Evolutionary conservation across 441 rosid species (phyloP), one percentile per base, ranked within the genome.

Genomic region (Erysimum cheiri): DNA sequence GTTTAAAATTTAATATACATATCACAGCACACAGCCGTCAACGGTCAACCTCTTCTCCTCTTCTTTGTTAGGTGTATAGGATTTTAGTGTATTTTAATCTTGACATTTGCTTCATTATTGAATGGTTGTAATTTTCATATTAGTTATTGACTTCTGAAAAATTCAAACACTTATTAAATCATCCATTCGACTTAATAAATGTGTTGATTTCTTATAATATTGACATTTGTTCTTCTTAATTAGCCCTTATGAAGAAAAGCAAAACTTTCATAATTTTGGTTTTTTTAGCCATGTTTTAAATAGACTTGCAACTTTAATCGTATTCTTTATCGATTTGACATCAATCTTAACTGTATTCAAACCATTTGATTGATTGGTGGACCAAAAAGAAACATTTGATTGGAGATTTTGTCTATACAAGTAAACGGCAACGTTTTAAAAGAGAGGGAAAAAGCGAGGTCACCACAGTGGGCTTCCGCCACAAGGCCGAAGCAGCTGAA

Each of bases 361-460:
- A 31, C 32, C 32, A 31, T 4, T 31, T 31, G 32, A 31, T 31
- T 31, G 32, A 6, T 31, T 6, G 32, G 4, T 6, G n/a, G n/a
- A n/a, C 32, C 5, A 31, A 31, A 3, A 31, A 33, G 7, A 33
- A 33, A 6, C 36, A 44, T 14, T 43, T 44, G 22, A 44, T 44
- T 15, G 48, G 48, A 44, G 0, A n/a, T n/a, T n/a, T n/a, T n/a
- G 4, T 48, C 3, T 22, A 22, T 11, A 19, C 4, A 48, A 48
- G 31, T 4, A 57, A 54, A 71, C 70, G 70, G 12, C 48, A 11
- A 1, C 55, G 68, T 61, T 40, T 40, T 6, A 9, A 26, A 0
- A 55, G 11, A 46, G 54, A 44, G 61, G 68, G 61, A 61, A 60
- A 13, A 26, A 5, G 26, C 35, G 17, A 52, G 14, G 56, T 28